phyloP scores from a whole-genome alignment of 352 stramenopile genomes.

The Phytophthora brassicae region DNA sequence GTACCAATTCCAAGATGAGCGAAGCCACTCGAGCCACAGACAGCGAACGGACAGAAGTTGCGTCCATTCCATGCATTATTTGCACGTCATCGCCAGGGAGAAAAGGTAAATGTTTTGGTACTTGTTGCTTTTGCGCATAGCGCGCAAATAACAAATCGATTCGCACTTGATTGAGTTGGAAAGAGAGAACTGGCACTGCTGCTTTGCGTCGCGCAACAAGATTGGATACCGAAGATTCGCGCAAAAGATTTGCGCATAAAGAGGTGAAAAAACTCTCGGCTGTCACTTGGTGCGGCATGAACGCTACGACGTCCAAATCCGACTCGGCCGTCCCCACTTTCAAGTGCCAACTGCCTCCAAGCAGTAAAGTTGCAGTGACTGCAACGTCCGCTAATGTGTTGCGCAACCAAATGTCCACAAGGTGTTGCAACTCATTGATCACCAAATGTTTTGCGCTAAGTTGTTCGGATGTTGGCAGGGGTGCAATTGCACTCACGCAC shows the following conservation, averaged over 20 bases:
- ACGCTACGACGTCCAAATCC: constrained; percentile 77
- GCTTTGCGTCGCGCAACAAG: constrained; percentile 78
- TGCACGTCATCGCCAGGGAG: constrained; percentile 59
- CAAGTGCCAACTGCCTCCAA: constrained; percentile 82
- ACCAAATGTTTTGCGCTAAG: constrained; percentile 74
- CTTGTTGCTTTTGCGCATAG: constrained; percentile 54
- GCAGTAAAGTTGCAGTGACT: constrained; percentile 66
- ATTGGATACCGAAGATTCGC: constrained; percentile 42
- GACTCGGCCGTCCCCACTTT: constrained; percentile 78
- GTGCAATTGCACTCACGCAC: constrained; percentile 68
- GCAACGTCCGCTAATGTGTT: constrained; percentile 23
- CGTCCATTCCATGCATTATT: constrained; percentile 76
- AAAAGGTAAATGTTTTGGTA: constrained; percentile 77
- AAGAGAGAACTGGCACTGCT: constrained; percentile 69
- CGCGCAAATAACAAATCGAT: constrained; percentile 81
- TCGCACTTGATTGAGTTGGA: constrained; percentile 65
- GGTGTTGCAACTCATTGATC: constrained; percentile 72
- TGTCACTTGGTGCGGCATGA: constrained; percentile 67
- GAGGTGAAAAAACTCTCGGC: constrained; percentile 69
- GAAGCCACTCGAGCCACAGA: constrained; percentile 78
- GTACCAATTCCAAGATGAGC: constrained; percentile 80
- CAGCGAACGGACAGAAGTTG: constrained; percentile 71
- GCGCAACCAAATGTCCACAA: constrained; percentile 73
- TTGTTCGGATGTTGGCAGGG: constrained; percentile 54
- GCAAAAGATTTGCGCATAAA: constrained; percentile 56